Evolutionary conservation across 108 stramenopile genomes (phyloP).

Genomic region (Poteriospumella lacustris): DNA sequence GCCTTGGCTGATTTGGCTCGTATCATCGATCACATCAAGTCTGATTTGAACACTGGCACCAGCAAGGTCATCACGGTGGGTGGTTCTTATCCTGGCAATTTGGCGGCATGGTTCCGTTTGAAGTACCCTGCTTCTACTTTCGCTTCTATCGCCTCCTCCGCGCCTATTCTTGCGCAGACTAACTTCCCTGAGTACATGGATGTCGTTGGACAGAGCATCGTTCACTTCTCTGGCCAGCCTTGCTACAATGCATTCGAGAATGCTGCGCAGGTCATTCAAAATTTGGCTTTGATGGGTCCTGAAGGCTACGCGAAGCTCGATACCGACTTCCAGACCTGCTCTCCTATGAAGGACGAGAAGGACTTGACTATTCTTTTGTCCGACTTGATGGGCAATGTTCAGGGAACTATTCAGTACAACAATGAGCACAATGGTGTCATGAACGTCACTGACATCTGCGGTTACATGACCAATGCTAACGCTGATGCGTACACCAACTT

Average conservation of each 20-base stretch:
- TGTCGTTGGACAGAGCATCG: slow-evolving; percentile 46
- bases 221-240: slow-evolving; percentile 23
- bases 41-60: neutral
- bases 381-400: slow-evolving; percentile 34
- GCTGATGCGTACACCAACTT: neutral
- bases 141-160: slow-evolving; percentile 70
- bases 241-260: slow-evolving; percentile 12
- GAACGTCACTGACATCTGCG: slow-evolving; percentile 25
- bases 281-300: neutral
- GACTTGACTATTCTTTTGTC: slow-evolving; percentile 29
- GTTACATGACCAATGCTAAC: neutral
- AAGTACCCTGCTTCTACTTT: slow-evolving; percentile 72
- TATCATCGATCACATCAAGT: slow-evolving; percentile 48
- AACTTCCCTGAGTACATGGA: slow-evolving; percentile 76
- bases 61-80: slow-evolving; percentile 68
- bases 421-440: slow-evolving; percentile 17
- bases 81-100: slow-evolving; percentile 76
- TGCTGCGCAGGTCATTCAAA: slow-evolving; percentile 10
- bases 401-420: slow-evolving; percentile 40
- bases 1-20: slow-evolving; percentile 71
- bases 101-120: slow-evolving; percentile 66
- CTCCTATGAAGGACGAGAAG: neutral
- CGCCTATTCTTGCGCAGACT: slow-evolving; percentile 67
- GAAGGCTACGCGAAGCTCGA: neutral
- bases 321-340: slow-evolving; percentile 5